Evolutionary conservation across 176 grass and related monocot species (phyloP), one percentile per base, ranked within the genome.

Genomic region (Saccharum spontaneum): DNA sequence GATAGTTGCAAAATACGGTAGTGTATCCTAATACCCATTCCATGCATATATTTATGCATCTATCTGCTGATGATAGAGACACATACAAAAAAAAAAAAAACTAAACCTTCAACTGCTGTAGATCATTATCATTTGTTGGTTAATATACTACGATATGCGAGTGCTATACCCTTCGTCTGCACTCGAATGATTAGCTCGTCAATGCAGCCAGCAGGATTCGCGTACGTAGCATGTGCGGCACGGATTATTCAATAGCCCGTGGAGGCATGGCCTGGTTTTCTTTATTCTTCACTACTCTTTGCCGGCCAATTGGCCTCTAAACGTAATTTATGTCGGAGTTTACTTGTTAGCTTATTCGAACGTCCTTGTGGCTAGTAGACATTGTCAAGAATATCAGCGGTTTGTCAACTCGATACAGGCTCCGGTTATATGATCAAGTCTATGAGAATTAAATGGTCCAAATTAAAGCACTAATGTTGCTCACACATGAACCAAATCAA

Each of bases 161-260:
- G 16, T 10, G 20, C 3, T 73, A 8, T n/a, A 67, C 50, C 6
- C 6, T 68, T 66, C 23, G 44, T 37, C 44, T 52, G 10, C 43
- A 76, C 38, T 61, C 11, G 66, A 34, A 89, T 86, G 43, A 86
- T 83, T 86, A 81, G 37, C 4, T 83, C 72, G 88, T 83, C 79
- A 67, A 78, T 59, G 66, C 72, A 17, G 67, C 83, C 67, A 79
- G 46, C 84, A 83, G 75, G 88, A 83, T 83, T 83, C 67, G 74
- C 84, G 73, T 61, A 83, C 28, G 7, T 3, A 22, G 59, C 88
- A 90, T 90, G 84, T 90, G 88, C 66, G 22, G 4, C n/a, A 17
- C 26, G 37, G 45, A 60, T 66, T 86, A 82, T 75, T 71, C 30
- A 78, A 73, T 59, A 24, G 2, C 70, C 70, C 69, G 0, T 65